Percentiles rank a stretch among this genome's conserved stretches.
Conservation (phyloP, 2,329 filamentous ascomycete genomes). For the Verticillium klebahnii region DNA sequence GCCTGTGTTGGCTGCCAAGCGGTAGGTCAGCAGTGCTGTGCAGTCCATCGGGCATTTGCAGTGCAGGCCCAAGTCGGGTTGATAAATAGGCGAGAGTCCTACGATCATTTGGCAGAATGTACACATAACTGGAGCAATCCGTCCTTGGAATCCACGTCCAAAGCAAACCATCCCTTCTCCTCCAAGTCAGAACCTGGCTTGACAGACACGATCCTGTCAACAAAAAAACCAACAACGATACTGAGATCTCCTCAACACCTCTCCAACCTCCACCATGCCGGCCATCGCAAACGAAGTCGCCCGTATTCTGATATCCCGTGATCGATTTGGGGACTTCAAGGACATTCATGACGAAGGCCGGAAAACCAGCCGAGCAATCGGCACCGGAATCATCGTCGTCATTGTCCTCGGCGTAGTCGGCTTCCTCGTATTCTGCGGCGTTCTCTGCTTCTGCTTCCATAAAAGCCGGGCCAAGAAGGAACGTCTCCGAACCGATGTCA, state of each 20-base stretch:
- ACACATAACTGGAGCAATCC: no score
- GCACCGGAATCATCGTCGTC: not conserved
- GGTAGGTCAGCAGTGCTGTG: not conserved
- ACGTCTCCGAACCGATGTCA: not conserved
- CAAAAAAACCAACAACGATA: not conserved
- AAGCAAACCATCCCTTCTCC: no score
- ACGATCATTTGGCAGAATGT: no score
- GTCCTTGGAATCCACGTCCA: no score
- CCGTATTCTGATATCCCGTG: not conserved
- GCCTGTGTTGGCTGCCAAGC: not conserved
- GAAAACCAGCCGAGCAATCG: not conserved
- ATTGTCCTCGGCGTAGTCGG: not conserved
- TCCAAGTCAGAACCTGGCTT: no score
- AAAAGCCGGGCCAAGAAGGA: not conserved
- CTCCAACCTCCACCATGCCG: not conserved
- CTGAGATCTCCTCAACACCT: not conserved
- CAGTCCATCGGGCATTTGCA: not conserved
- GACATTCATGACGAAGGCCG: not conserved
- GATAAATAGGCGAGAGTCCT: no score
- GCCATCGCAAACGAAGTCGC: not conserved
- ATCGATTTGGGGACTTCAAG: not conserved
- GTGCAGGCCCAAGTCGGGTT: not conserved
- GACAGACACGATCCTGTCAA: no score
- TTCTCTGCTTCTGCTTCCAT: not conserved
- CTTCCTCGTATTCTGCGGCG: not conserved